Percentiles rank a stretch among this genome's conserved stretches.
Evolutionary conservation across 1,284 basidiomycete genomes (phyloP).

Genomic region (Ustilago hordei): DNA sequence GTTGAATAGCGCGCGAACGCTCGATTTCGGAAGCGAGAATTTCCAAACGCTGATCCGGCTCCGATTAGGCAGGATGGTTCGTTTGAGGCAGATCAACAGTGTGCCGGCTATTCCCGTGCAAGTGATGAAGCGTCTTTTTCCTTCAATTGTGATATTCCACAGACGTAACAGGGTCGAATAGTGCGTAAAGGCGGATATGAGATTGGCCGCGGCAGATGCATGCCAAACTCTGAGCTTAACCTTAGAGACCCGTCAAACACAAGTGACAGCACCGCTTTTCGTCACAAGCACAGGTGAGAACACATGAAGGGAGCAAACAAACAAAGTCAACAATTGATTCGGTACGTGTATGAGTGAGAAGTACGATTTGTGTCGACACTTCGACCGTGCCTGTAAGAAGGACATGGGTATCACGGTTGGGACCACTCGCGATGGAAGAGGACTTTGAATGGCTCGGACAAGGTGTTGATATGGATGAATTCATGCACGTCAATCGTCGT

Average conservation of each 20-base stretch:
- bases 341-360: neutral
- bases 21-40: slow-evolving; percentile 22
- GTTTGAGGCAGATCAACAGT: neutral
- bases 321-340: neutral
- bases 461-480: no score
- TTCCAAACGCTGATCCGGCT: slow-evolving; percentile 4
- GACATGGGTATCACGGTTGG: neutral
- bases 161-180: neutral
- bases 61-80: neutral
- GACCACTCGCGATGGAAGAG: neutral
- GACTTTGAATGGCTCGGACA: no score
- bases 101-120: slow-evolving; percentile 22
- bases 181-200: neutral
- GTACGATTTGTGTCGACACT: neutral
- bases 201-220: neutral
- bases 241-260: neutral
- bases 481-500: slow-evolving; percentile 33
- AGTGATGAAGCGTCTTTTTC: slow-evolving; percentile 9
- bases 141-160: neutral
- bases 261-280: neutral
- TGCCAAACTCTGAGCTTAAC: slow-evolving; percentile 17
- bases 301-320: neutral
- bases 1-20: slow-evolving; percentile 3
- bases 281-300: neutral
- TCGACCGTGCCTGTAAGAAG: neutral